phyloP scores from a whole-genome alignment of 805 yeast genomes.

The Suhomyces sp. region DNA sequence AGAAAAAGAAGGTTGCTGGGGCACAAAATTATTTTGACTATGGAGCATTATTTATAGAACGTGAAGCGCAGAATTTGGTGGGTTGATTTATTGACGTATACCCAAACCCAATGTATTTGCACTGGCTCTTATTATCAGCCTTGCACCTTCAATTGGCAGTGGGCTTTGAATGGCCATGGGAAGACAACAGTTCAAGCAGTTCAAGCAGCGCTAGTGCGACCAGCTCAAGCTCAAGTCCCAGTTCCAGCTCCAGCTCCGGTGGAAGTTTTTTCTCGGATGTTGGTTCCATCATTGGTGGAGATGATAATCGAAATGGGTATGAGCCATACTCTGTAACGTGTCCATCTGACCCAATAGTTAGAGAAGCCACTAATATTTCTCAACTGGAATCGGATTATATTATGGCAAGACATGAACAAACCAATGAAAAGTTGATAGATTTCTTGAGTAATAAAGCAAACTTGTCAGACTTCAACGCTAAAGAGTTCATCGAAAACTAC shows the following conservation, averaged over 20 bases:
- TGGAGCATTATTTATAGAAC: neutral
- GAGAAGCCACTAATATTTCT: slow-evolving; percentile 28
- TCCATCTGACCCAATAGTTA: slow-evolving; percentile 23
- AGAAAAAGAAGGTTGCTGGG: neutral
- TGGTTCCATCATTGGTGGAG: neutral
- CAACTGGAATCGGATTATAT: slow-evolving; percentile 27
- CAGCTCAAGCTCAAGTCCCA: slow-evolving; percentile 4
- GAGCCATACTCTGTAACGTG: slow-evolving; percentile 30
- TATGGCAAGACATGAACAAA: slow-evolving; percentile 20
- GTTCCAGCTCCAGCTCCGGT: slow-evolving; percentile 6
- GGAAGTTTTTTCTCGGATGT: neutral
- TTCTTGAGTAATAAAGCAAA: slow-evolving; percentile 30
- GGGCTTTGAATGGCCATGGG: slow-evolving; percentile 24
- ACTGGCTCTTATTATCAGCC: neutral
- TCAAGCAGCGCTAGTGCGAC: neutral
- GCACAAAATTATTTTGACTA: neutral
- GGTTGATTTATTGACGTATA: neutral
- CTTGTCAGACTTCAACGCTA: slow-evolving; percentile 32
- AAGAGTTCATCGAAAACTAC: slow-evolving; percentile 21
- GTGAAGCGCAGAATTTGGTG: neutral
- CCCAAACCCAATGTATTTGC: neutral
- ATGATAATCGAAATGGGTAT: slow-evolving; percentile 19
- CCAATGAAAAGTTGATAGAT: slow-evolving; percentile 27
- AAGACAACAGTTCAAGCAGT: slow-evolving; percentile 5
- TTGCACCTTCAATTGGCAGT: neutral